These are phyloP conservation scores for Aquilaria yunnanensis DNA, from an alignment of 345 rosid genomes.

Conservation along the genomic window DNA sequence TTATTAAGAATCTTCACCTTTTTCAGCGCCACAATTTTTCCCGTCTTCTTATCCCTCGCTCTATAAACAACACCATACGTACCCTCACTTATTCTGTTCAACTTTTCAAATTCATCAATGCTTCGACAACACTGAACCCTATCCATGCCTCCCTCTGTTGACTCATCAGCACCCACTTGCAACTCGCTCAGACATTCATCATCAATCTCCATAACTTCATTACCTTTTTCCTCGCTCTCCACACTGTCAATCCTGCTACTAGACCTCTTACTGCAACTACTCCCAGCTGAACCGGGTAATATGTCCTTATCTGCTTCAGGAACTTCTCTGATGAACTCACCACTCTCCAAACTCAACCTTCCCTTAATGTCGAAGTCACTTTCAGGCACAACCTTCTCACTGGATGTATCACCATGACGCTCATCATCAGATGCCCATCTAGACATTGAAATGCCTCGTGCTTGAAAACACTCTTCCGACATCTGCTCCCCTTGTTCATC, in stretches of 20 bases:
- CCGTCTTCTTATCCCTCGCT: conserved; percentile 64
- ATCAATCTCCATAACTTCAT: conserved; percentile 22
- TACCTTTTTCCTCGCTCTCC: conserved; percentile 24
- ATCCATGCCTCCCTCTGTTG: conserved; percentile 28
- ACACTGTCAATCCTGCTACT: conserved; percentile 20
- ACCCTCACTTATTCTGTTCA: conserved; percentile 81
- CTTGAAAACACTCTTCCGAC: conserved; percentile 36
- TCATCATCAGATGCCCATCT: conserved; percentile 61
- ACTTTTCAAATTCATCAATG: conserved; percentile 59
- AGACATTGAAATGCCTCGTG: conserved; percentile 38
- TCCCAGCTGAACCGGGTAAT: conserved; percentile 27
- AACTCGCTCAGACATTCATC: conserved; percentile 17
- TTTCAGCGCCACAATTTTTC: conserved; percentile 77
- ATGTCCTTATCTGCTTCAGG: conserved; percentile 22
- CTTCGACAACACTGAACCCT: conserved; percentile 66
- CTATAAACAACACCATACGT: conserved; percentile 80
- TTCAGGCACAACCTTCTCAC: conserved; percentile 20
- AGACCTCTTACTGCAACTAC: conserved; percentile 15
- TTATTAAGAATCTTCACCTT: conserved; percentile 71
- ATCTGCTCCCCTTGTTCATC: conserved; percentile 24
- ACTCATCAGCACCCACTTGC: conserved; percentile 28
- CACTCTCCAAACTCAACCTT: conserved; percentile 37
- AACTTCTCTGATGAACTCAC: conserved; percentile 31
- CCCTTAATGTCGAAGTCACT: conserved; percentile 16
- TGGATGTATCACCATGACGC: conserved; percentile 21